These are phyloP conservation scores for Phytophthora hybrid DNA, from an alignment of 352 stramenopile species.

Conservation along the genomic window DNA sequence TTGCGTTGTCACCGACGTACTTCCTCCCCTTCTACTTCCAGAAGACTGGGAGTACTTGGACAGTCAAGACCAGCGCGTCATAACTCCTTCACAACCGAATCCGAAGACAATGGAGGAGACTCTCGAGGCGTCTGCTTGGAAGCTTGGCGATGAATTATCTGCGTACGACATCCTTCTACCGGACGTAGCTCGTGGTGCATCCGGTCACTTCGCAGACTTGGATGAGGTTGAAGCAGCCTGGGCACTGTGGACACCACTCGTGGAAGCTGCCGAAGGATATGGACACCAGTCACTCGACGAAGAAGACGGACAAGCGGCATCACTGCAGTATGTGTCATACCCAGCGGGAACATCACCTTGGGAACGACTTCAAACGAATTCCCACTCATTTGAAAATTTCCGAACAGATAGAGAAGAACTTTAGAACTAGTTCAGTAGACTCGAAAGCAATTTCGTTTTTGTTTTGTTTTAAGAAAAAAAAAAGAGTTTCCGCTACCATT, in stretches of 20 bases:
- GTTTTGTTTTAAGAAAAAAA: background rate
- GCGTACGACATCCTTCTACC: conserved; percentile 50
- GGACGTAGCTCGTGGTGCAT: conserved; percentile 30
- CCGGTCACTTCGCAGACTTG: conserved; percentile 55
- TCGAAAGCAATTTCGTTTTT: background rate
- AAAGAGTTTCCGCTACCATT: background rate
- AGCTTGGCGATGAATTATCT: conserved; percentile 42
- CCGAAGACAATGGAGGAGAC: background rate
- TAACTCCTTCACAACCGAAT: conserved; percentile 8
- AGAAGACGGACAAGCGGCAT: no score
- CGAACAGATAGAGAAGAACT: conserved; percentile 26
- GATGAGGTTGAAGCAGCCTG: conserved; percentile 72
- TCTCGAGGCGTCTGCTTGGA: conserved; percentile 19
- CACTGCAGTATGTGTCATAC: conserved; percentile 6
- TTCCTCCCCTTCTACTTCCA: conserved; percentile 26
- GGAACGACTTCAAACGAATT: conserved; percentile 5
- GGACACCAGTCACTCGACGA: background rate
- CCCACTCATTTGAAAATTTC: background rate
- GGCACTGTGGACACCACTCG: conserved; percentile 68
- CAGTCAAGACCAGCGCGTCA: conserved; percentile 4
- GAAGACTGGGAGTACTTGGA: conserved; percentile 22
- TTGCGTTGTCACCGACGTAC: conserved; percentile 32
- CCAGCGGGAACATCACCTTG: conserved; percentile 31
- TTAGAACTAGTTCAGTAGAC: background rate
- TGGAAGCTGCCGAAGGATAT: conserved; percentile 41